Evolutionary conservation across 768 basidiomycete genomes (phyloP).

Genomic region (Suillus spraguei): DNA sequence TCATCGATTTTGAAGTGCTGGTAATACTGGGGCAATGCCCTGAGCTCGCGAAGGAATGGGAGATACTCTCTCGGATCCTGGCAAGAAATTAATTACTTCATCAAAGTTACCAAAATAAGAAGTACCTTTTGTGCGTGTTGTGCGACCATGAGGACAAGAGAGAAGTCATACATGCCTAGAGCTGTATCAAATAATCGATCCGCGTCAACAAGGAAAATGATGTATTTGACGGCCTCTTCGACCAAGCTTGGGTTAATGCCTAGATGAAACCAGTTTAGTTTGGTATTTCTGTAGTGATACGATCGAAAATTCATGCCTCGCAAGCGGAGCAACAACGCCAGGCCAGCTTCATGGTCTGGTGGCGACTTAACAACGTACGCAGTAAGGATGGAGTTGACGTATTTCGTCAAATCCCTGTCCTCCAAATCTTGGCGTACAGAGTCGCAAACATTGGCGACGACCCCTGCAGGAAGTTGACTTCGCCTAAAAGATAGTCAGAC

Average conservation of each 20-base stretch:
- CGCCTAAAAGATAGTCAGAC: conserved; percentile 45
- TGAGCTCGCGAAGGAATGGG: conserved; percentile 91
- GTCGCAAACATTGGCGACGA: conserved; percentile 74
- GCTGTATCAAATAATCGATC: conserved; percentile 91
- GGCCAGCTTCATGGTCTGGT: conserved; percentile 85
- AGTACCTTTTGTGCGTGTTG: conserved; percentile 94
- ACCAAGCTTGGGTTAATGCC: conserved; percentile 67
- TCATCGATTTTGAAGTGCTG: conserved; percentile 94
- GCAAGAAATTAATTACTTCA: not conserved
- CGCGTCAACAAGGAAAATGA: conserved; percentile 96
- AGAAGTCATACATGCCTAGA: conserved; percentile 98
- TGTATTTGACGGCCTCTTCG: conserved; percentile 97
- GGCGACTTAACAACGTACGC: conserved; percentile 92
- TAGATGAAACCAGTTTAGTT: conserved; percentile 7
- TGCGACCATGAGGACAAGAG: conserved; percentile 92
- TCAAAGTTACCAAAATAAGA: conserved; percentile 9
- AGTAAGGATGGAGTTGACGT: conserved; percentile 90
- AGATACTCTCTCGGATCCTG: conserved; percentile 98
- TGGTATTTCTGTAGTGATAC: not conserved
- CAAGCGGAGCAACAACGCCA: conserved; percentile 72
- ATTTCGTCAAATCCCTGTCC: conserved; percentile 68
- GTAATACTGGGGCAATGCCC: conserved; percentile 71
- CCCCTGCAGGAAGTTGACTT: conserved; percentile 57
- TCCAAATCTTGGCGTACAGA: conserved; percentile 75
- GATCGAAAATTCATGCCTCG: conserved; percentile 54